Percentiles rank a stretch among this genome's conserved stretches.
Evolutionary conservation across 2,329 filamentous ascomycete genomes (phyloP).

Genomic region (Chaetomium olivaceum): DNA sequence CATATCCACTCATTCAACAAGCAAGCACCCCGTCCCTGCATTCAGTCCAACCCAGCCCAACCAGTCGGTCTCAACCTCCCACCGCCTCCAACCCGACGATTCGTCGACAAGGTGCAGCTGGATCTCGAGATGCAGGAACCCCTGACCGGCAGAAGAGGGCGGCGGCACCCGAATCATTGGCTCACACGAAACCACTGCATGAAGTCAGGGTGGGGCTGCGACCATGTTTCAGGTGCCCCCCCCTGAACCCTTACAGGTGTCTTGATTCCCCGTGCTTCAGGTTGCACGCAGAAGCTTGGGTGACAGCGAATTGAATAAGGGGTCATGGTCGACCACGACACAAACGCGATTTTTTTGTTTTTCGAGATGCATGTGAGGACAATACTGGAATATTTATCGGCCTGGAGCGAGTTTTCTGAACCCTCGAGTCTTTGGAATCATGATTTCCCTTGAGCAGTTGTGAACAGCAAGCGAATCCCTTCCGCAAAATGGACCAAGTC

Average conservation of each 20-base stretch:
- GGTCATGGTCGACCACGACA: not conserved
- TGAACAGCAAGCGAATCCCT: not conserved
- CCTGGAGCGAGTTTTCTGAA: not conserved
- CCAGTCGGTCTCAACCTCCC: not conserved
- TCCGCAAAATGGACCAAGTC: not conserved
- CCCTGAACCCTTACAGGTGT: not conserved
- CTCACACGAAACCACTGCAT: constrained; percentile 4
- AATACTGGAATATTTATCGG: not conserved
- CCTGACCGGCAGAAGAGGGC: constrained; percentile 11
- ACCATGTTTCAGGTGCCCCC: constrained; percentile 19
- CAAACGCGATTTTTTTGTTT: not conserved
- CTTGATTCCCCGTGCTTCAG: not conserved
- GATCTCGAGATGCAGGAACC: not conserved
- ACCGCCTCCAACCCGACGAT: constrained; percentile 8
- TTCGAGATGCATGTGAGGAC: not conserved
- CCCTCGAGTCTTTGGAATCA: not conserved
- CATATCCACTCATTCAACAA: not conserved
- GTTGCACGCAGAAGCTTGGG: not conserved
- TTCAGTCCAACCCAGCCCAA: not conserved
- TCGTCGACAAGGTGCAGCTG: constrained; percentile 11
- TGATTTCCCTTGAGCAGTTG: not conserved
- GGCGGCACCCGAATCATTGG: constrained; percentile 17
- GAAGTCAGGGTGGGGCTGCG: constrained; percentile 6
- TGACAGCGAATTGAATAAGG: not conserved
- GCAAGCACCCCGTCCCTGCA: not conserved